A percentile compares a stretch with the other conserved stretches of the same genome.
Conservation (phyloP, 2,329 filamentous ascomycete genomes). For the Apiospora rasikravindrae region DNA sequence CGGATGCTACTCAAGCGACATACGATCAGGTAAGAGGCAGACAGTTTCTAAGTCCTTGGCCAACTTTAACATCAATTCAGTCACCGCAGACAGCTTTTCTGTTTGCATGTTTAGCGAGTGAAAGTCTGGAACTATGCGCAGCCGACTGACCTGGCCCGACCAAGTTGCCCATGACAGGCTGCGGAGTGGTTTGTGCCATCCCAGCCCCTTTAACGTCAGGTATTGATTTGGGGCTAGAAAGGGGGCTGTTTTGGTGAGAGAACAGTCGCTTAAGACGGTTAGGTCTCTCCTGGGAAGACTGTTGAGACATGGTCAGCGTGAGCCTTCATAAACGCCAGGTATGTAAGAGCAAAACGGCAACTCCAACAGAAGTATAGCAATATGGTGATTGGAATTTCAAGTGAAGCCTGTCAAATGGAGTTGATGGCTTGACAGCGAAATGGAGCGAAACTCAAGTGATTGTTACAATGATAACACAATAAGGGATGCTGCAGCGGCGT, state of each 20-base stretch:
- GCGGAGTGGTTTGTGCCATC: constrained; percentile 17
- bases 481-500: background rate
- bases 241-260: background rate
- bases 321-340: background rate
- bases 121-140: background rate
- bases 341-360: background rate
- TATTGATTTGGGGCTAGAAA: background rate
- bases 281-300: background rate
- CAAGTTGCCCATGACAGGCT: constrained; percentile 23
- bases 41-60: constrained; percentile 24
- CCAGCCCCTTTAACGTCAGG: background rate
- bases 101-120: constrained; percentile 10
- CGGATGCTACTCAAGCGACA: constrained; percentile 22
- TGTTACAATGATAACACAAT: background rate
- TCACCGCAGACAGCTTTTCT: constrained; percentile 26
- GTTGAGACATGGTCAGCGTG: background rate
- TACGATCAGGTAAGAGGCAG: constrained; percentile 47
- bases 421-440: background rate
- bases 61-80: constrained; percentile 24
- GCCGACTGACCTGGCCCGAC: constrained; percentile 23
- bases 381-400: background rate
- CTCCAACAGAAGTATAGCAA: background rate
- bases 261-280: constrained; percentile 14
- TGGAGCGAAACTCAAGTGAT: background rate
- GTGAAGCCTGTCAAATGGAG: background rate